Base-by-base conservation (phyloP, 257 asterid genomes). In the Catharanthus roseus region DNA sequence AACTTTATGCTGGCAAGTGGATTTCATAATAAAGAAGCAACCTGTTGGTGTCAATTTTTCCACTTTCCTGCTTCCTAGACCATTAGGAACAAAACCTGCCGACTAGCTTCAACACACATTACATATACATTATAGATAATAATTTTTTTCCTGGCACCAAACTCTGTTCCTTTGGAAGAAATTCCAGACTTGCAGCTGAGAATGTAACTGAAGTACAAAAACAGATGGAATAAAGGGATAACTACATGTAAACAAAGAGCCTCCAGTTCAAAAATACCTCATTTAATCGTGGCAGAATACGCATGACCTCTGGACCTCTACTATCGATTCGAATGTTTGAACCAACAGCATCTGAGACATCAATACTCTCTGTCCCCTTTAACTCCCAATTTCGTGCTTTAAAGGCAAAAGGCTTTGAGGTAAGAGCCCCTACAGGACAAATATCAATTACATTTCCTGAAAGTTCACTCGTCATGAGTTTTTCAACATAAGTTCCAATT, bases 361-460 rank as follows among this genome's bases (percentile, higher is more conserved):
- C 99, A 79, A 95, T 91, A 89, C 84, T 95, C 84, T 95, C 99
- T 11, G 99, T 95, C 73, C 93, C 99, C 86, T 91, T 95, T 33
- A 95, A 85, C 83, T 95, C 99, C 98, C 99, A 91, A 67, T 91
- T 95, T 72, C 97, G 92, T 77, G 99, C 99, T 87, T 91, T 95
- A 65, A 95, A 91, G 80, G 99, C 98, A 89, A 88, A 95, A 62
- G 99, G 99, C 75, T 95, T 91, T 38, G 99, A 95, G 28, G 99
- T 95, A 54, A 95, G 89, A 77, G 99, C 99, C 58, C 99, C 99
- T 1, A 95, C 99, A 10, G 99, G 99, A 77, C 99, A 95, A 79
- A 95, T 95, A 83, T 95, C 99, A 54, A 95, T 95, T 53, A 95
- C 97, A 70, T 95, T 95, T 69, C 99, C 99, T 15, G 99, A 95